These are phyloP conservation scores for Vitis cinerea DNA, from an alignment of 164 flowering plant species.

Conservation along the genomic window DNA sequence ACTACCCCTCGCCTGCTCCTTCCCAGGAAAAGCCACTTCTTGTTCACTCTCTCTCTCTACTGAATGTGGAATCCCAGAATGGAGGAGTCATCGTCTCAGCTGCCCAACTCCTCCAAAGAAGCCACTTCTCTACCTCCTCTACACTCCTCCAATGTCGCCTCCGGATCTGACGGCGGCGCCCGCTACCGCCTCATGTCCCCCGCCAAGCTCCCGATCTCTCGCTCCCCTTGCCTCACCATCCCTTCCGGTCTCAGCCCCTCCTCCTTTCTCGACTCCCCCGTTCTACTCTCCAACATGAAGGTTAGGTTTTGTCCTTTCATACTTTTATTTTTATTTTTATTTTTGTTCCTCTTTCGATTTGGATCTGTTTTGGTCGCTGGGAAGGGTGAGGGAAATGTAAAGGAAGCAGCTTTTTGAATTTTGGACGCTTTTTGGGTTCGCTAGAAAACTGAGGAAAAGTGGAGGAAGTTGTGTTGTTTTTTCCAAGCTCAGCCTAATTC, in stretches of 20 bases:
- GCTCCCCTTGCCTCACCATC: conserved; percentile 66
- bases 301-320: conserved; percentile 24
- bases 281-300: conserved; percentile 59
- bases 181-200: conserved; percentile 90
- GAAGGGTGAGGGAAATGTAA: conserved; percentile 6
- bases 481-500: neutral
- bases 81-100: no score
- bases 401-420: no score
- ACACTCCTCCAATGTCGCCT: neutral
- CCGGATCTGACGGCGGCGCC: conserved; percentile 14
- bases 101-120: no score
- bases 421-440: no score
- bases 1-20: neutral
- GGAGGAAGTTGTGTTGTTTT: no score
- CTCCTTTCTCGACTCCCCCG: conserved; percentile 65
- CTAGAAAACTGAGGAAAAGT: no score
- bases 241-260: conserved; percentile 90
- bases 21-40: neutral
- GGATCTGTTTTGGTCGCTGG: conserved; percentile 11
- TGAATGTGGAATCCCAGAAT: conserved; percentile 1
- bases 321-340: neutral
- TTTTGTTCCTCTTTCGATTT: neutral
- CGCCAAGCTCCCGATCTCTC: conserved; percentile 86
- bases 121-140: no score
- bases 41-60: neutral